These are phyloP conservation scores for Iris macrosiphon DNA, from an alignment of 106 monocot genomes.

Conservation along the genomic window DNA sequence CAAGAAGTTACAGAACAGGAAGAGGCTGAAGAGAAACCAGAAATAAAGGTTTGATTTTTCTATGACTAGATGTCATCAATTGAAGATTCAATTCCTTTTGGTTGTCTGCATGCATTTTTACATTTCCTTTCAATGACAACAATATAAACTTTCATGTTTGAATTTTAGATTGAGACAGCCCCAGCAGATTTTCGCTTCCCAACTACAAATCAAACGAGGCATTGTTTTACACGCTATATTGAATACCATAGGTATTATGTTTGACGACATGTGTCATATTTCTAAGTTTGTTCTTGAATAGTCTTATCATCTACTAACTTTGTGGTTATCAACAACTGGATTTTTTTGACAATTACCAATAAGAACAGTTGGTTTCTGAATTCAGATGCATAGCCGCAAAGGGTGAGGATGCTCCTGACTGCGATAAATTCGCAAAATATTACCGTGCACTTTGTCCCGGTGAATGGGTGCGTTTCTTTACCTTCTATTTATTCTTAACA, in stretches of 20 bases:
- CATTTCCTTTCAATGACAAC: not conserved
- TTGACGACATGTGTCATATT: not conserved
- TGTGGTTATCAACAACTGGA: not conserved
- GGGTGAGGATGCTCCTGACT: constrained; percentile 47
- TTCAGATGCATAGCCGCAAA: constrained; percentile 48
- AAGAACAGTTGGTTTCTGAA: not conserved
- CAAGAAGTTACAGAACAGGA: constrained; percentile 37
- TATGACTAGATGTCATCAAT: not conserved
- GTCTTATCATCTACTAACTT: not conserved
- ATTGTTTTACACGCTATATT: constrained; percentile 38
- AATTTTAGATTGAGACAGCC: constrained; percentile 74
- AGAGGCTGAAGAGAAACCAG: constrained; percentile 39
- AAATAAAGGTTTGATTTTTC: constrained; percentile 58
- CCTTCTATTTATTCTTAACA: too few species aligned
- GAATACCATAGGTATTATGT: not conserved
- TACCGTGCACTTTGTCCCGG: constrained; percentile 88
- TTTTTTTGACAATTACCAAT: not conserved
- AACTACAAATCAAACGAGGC: constrained; percentile 91
- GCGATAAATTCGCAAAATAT: constrained; percentile 62
- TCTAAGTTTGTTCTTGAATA: not conserved
- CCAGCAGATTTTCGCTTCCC: constrained; percentile 96
- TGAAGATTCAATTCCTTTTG: not conserved
- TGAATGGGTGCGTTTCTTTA: constrained; percentile 67
- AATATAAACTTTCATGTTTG: not conserved
- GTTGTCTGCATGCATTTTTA: not conserved